Evolutionary conservation across 139 green algal genomes (phyloP).

Genomic region (Chlorella sp.): DNA sequence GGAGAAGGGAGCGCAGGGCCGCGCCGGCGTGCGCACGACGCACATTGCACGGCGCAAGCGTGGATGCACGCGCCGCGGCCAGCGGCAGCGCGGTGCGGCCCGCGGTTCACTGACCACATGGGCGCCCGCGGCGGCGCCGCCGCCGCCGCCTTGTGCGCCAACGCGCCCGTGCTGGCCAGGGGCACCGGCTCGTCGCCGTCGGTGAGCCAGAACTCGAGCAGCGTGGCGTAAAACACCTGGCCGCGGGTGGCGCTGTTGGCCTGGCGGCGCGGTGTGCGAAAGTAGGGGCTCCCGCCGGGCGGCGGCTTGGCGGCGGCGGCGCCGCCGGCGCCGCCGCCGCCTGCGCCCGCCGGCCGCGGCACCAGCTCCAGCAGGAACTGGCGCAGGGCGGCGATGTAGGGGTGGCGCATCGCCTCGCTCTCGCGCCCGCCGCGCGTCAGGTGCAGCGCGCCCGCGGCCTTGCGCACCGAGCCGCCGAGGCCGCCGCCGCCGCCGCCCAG

Average conservation of each 20-base stretch:
- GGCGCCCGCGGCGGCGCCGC: background rate
- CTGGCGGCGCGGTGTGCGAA: conserved; percentile 10
- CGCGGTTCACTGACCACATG: conserved; percentile 11
- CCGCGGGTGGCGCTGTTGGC: conserved; percentile 11
- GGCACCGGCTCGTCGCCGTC: conserved; percentile 69
- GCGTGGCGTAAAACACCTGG: conserved; percentile 30
- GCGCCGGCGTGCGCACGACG: too few relatives aligned
- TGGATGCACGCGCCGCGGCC: too few relatives aligned
- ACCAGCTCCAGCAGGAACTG: conserved; percentile 70
- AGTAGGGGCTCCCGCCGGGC: conserved; percentile 22
- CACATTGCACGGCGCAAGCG: too few relatives aligned
- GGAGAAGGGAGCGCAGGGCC: too few relatives aligned
- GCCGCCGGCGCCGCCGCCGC: background rate
- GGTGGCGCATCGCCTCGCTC: conserved; percentile 38
- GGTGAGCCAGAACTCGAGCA: conserved; percentile 84
- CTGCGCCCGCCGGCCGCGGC: conserved; percentile 37
- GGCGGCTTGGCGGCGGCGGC: background rate
- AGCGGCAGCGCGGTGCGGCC: too few relatives aligned
- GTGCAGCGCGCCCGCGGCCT: conserved; percentile 40
- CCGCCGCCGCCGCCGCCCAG: conserved; percentile 3
- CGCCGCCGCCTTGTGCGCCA: background rate
- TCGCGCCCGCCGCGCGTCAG: conserved; percentile 22
- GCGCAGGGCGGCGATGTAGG: conserved; percentile 68
- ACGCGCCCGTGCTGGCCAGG: background rate
- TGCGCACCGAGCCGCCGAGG: conserved; percentile 29